Conservation (phyloP, 345 rosid species). For the Erucastrum elatum region DNA sequence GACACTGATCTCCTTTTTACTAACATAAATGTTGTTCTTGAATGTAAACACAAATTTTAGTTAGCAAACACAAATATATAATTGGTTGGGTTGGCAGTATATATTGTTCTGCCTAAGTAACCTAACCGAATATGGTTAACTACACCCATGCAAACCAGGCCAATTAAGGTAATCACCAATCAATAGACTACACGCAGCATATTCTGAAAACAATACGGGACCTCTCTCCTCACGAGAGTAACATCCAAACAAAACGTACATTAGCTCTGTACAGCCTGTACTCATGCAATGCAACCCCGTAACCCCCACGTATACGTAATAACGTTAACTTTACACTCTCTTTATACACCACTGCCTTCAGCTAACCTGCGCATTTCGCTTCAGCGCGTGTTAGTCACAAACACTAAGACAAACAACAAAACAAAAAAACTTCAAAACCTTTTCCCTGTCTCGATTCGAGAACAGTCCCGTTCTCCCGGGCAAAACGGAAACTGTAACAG, state of each 20-base stretch:
- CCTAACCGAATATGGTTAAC: neutral
- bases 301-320: slow-evolving; percentile 29
- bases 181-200: slow-evolving; percentile 6
- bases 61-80: neutral
- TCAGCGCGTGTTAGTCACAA: slow-evolving; percentile 8
- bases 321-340: neutral
- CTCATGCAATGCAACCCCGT: slow-evolving; percentile 22
- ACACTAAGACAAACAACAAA: neutral
- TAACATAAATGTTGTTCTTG: no score
- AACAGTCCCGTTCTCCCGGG: slow-evolving; percentile 55
- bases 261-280: slow-evolving; percentile 25
- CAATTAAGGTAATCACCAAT: slow-evolving; percentile 22
- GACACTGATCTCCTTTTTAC: no score
- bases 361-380: slow-evolving; percentile 1
- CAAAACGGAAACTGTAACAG: slow-evolving; percentile 45
- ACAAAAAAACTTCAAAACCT: neutral
- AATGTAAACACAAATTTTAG: neutral
- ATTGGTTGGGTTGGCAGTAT: neutral
- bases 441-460: neutral
- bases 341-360: neutral
- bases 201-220: neutral
- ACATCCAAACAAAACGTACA: slow-evolving; percentile 34
- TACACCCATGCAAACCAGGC: slow-evolving; percentile 11
- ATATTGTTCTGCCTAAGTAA: neutral
- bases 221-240: slow-evolving; percentile 38